Base-by-base conservation (phyloP, 177 flowering plant genomes). In the Telopea speciosissima region DNA sequence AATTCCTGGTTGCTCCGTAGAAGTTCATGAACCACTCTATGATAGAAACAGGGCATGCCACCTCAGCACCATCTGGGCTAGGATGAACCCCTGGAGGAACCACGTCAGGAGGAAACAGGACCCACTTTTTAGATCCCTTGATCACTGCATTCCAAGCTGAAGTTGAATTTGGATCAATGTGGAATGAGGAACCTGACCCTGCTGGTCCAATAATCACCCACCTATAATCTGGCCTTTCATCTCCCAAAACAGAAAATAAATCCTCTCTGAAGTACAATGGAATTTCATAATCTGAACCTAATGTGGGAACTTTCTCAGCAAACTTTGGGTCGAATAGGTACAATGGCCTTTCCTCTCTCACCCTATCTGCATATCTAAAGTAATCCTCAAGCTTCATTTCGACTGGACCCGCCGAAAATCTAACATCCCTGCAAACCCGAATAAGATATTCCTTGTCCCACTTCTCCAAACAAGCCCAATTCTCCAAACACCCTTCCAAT, bases 1-100 rank as follows among this genome's bases (percentile, higher is more conserved):
- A 89, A 65, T 73, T 79, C 76, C 82, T 90, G 16, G 99, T 87
- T 28, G 83, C 88, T 26, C 77, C 84, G 73, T 95, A 95, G 74
- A 95, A 95, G 80, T 95, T 93, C 99, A 93, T 95, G 79, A 95
- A 93, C 99, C 98, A 95, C 80, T 95, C 99, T 7, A 85, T 85
- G 71, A 93, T 95, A 0, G 99, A 93, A 71, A 95, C 97, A 23
- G 98, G 98, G 66, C 97, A 93, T 0, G 98, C 99, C 74, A 95
- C 99, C 80, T 95, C 99, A 11, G 95, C 88, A 59, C 98, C 97
- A 83, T 95, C 99, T 1, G 97, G 90, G 70, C 99, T 93, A 3
- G 97, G 99, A 81, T 90, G 93, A 62, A 95, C 99, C 49, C 99
- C 98, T 13, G 99, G 99, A 5, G 99, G 98, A 22, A 89, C 81